Conservation (phyloP, 2,329 filamentous ascomycete species). For the Fusarium fracticaudum region DNA sequence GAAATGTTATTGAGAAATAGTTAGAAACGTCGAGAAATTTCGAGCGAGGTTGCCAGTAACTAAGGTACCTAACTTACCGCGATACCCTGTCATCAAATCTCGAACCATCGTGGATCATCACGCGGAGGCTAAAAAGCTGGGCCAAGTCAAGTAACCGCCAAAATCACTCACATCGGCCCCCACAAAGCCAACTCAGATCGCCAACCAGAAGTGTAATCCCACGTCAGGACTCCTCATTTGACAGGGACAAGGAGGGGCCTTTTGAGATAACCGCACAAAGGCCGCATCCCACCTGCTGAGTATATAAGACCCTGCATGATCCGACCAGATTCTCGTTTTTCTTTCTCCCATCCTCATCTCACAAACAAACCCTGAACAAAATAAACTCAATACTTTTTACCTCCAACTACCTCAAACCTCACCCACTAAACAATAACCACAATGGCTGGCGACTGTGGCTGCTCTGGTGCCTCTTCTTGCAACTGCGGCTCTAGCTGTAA, state of each 20-base stretch:
- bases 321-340: background rate
- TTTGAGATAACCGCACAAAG: conserved; percentile 32
- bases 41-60: background rate
- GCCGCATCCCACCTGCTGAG: conserved; percentile 18
- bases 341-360: background rate
- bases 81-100: conserved; percentile 13
- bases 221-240: conserved; percentile 20
- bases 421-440: conserved; percentile 36
- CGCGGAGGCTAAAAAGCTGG: conserved; percentile 7
- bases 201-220: conserved; percentile 20
- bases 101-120: conserved; percentile 30
- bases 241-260: conserved; percentile 27
- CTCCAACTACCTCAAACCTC: background rate
- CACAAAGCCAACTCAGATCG: conserved; percentile 25
- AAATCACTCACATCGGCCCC: conserved; percentile 39
- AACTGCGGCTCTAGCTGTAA: conserved; percentile 51
- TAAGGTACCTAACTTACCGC: background rate
- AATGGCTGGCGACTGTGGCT: conserved; percentile 52
- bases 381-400: background rate
- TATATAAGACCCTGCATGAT: conserved; percentile 42
- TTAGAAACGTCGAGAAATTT: background rate
- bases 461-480: conserved; percentile 48
- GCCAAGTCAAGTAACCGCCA: conserved; percentile 20
- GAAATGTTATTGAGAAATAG: background rate
- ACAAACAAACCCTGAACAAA: conserved; percentile 11